Base-by-base conservation (phyloP, 306 rosid species). In the Trifolium fragiferum region DNA sequence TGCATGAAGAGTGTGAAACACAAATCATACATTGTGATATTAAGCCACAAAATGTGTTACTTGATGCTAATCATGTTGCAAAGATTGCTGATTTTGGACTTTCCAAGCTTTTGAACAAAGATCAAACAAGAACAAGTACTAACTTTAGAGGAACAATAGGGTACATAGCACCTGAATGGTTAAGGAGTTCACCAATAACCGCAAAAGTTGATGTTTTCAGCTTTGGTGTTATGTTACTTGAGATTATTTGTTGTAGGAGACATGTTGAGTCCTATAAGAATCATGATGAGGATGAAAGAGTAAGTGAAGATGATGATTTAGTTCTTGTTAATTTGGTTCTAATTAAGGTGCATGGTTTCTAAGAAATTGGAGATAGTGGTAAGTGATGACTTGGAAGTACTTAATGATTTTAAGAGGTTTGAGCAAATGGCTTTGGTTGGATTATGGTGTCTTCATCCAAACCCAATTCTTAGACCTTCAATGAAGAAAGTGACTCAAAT, bases 11-110 rank as follows among this genome's bases (percentile, higher is more conserved):
- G 59, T 78, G 83, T 66, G 78, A 78, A 60, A 75, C 78, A 8
- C 76, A 75, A 19, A 70, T 83, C 81, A 83, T 82, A 74, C 83
- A 82, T 57, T 82, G 83, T 37, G 86, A 82, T 49, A 82, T 78
- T 53, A 82, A 82, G 55, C 81, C 86, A 1, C 75, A 82, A 32
- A 82, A 82, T 55, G 83, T 82, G 66, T 65, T 82, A 44, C 80
- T 82, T 20, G 86, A 78, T 57, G 75, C 74, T 65, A 70, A 74
- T 38, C 49, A 74, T 71, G 65, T 60, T 3, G 75, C 83, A 40
- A 78, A 82, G 67, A 82, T 82, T 61, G 35, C 83, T 10, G 46
- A 41, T 41, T 41, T 41, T 41, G 46, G 46, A 41, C 46, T 41
- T 41, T 41, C 46, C 14, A 41, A 19, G 67, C 74, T 82, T 44